These are phyloP conservation scores for Verticillium albo-atrum DNA, from an alignment of 2,329 filamentous ascomycete genomes.

Conservation along the genomic window DNA sequence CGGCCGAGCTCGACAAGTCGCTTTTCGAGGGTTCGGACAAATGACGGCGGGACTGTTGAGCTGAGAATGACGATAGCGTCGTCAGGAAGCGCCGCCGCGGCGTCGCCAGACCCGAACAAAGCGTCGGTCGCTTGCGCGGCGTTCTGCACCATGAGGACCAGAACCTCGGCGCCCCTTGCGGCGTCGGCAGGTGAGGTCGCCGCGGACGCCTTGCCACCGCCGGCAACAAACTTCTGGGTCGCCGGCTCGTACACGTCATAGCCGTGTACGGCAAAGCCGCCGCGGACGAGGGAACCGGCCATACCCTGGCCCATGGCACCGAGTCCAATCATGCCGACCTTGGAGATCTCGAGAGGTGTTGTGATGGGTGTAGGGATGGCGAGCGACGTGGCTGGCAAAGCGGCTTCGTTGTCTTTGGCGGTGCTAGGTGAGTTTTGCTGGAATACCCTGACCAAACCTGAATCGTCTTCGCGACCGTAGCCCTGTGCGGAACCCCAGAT, in stretches of 20 bases:
- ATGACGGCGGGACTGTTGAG: slow-evolving; percentile 30
- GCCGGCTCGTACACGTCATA: slow-evolving; percentile 26
- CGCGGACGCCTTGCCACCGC: slow-evolving; percentile 15
- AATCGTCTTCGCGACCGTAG: slow-evolving; percentile 21
- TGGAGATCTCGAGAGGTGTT: slow-evolving; percentile 19
- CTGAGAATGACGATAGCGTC: slow-evolving; percentile 26
- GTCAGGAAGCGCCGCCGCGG: slow-evolving; percentile 18
- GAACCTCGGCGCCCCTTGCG: slow-evolving; percentile 19
- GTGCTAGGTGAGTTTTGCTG: slow-evolving; percentile 11
- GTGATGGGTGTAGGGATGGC: slow-evolving; percentile 11
- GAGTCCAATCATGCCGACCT: slow-evolving; percentile 61
- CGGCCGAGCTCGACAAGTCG: slow-evolving; percentile 16
- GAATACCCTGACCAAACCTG: slow-evolving; percentile 21
- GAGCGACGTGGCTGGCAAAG: not conserved
- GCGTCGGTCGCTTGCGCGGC: slow-evolving; percentile 24
- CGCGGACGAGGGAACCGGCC: slow-evolving; percentile 67
- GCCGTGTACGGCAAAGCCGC: slow-evolving; percentile 47
- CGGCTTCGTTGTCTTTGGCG: slow-evolving; percentile 4
- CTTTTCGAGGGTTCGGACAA: slow-evolving; percentile 15
- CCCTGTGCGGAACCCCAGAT: slow-evolving; percentile 20
- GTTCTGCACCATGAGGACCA: slow-evolving; percentile 32
- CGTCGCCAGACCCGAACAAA: slow-evolving; percentile 24
- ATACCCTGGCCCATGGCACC: slow-evolving; percentile 82
- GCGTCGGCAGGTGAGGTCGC: slow-evolving; percentile 22
- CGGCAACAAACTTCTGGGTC: slow-evolving; percentile 21